Evolutionary conservation across 2,329 filamentous ascomycete genomes (phyloP).

Genomic region (Ophiocordyceps camponoti-floridani): DNA sequence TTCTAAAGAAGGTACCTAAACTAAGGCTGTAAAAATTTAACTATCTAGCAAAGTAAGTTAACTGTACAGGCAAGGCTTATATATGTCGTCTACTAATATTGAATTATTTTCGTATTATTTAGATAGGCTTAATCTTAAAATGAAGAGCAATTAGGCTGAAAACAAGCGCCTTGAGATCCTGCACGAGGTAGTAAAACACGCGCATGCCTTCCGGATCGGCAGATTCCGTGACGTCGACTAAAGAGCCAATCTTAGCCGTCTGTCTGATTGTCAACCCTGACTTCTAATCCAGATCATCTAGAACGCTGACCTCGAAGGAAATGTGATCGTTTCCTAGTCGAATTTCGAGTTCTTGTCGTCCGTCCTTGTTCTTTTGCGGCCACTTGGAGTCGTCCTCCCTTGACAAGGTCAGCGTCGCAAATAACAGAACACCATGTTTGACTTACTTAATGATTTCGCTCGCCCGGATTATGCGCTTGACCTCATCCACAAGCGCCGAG

Average conservation of each 20-base stretch:
- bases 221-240: constrained; percentile 92
- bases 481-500: constrained; percentile 75
- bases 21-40: too few species aligned
- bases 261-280: constrained; percentile 15
- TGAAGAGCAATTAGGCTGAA: constrained; percentile 93
- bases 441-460: constrained; percentile 91
- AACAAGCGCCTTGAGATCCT: constrained; percentile 89
- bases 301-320: constrained; percentile 65
- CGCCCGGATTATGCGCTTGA: constrained; percentile 91
- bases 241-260: constrained; percentile 95
- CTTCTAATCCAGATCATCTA: not conserved
- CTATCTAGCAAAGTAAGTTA: too few species aligned
- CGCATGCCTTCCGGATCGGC: constrained; percentile 88
- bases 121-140: constrained; percentile 86
- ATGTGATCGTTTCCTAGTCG: constrained; percentile 89
- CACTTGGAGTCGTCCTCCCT: constrained; percentile 94
- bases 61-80: too few species aligned
- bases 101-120: constrained; percentile 8
- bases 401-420: constrained; percentile 15
- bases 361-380: constrained; percentile 99
- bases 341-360: constrained; percentile 90
- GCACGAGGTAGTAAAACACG: constrained; percentile 97
- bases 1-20: too few species aligned
- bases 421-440: not conserved
- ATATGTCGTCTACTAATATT: too few species aligned